phyloP scores from a whole-genome alignment of 805 yeast genomes.

The Maudiozyma pseudohumilis region DNA sequence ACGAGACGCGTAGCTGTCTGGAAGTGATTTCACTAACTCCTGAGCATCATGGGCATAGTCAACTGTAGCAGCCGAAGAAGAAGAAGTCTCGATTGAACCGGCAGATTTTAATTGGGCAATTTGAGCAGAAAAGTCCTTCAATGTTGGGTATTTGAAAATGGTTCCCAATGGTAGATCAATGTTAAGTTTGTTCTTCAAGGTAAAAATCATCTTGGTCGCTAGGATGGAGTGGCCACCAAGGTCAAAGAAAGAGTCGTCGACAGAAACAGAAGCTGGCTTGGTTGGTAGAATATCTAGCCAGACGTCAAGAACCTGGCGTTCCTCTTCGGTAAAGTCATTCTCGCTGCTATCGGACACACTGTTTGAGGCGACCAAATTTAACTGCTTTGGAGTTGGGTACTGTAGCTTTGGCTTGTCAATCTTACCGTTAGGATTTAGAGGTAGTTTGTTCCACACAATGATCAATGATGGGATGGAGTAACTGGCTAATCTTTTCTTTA shows the following conservation, averaged over 20 bases:
- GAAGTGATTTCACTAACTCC: conserved; percentile 35
- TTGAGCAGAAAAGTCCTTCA: conserved; percentile 65
- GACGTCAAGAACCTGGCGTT: conserved; percentile 61
- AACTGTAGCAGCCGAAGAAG: conserved; percentile 18
- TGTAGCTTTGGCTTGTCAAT: conserved; percentile 96
- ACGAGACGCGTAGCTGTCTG: conserved; percentile 37
- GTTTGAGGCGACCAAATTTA: conserved; percentile 60
- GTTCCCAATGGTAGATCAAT: conserved; percentile 84
- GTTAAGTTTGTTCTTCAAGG: conserved; percentile 64
- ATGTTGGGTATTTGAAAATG: conserved; percentile 82
- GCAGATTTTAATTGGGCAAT: conserved; percentile 47
- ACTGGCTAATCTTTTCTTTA: conserved; percentile 81
- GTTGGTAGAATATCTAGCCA: conserved; percentile 85
- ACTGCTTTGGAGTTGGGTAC: conserved; percentile 83
- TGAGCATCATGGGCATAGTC: conserved; percentile 71
- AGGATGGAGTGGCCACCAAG: conserved; percentile 96
- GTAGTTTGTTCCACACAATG: conserved; percentile 77
- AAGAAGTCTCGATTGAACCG: conserved; percentile 29
- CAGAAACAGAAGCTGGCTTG: conserved; percentile 65
- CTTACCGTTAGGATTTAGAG: conserved; percentile 96
- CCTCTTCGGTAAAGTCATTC: conserved; percentile 50
- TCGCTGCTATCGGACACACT: conserved; percentile 34
- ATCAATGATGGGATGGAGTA: conserved; percentile 90
- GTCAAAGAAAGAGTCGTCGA: conserved; percentile 87
- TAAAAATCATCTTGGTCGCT: conserved; percentile 95